phyloP scores from a whole-genome alignment of 257 asterid species.

The Cruciata laevipes region DNA sequence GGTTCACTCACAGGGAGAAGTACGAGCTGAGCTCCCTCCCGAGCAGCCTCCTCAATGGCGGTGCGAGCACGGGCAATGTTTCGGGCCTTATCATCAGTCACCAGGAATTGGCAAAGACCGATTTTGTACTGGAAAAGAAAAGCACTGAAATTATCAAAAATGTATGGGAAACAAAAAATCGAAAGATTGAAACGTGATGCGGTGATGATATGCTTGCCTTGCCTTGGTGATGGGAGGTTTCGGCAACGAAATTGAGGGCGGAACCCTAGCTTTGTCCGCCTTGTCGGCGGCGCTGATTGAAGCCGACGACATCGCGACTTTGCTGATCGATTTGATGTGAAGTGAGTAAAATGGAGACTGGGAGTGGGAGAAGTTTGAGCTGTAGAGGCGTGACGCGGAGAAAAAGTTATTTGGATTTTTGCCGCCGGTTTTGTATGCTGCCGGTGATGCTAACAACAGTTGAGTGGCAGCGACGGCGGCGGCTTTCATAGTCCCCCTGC shows the following conservation, averaged over 20 bases:
- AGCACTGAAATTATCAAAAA: neutral
- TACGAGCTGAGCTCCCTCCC: constrained; percentile 63
- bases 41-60: constrained; percentile 60
- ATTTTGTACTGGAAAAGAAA: constrained; percentile 63
- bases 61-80: constrained; percentile 61
- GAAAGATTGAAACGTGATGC: neutral
- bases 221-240: constrained; percentile 59
- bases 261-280: constrained; percentile 70
- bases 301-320: constrained; percentile 36
- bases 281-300: constrained; percentile 25
- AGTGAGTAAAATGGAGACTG: constrained; percentile 3
- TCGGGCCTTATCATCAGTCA: constrained; percentile 53
- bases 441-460: constrained; percentile 4
- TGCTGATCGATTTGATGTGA: constrained; percentile 15
- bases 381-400: constrained; percentile 5
- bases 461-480: constrained; percentile 11
- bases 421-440: constrained; percentile 9
- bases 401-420: neutral
- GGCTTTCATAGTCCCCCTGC: constrained; percentile 10
- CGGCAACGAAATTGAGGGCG: constrained; percentile 53
- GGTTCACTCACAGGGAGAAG: constrained; percentile 63
- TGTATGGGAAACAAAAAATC: too few species aligned
- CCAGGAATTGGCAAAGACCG: constrained; percentile 77
- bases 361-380: neutral
- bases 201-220: constrained; percentile 3